phyloP scores from a whole-genome alignment of 371 early-diverging fungal genomes.

The Lichtheimia ramosa region DNA sequence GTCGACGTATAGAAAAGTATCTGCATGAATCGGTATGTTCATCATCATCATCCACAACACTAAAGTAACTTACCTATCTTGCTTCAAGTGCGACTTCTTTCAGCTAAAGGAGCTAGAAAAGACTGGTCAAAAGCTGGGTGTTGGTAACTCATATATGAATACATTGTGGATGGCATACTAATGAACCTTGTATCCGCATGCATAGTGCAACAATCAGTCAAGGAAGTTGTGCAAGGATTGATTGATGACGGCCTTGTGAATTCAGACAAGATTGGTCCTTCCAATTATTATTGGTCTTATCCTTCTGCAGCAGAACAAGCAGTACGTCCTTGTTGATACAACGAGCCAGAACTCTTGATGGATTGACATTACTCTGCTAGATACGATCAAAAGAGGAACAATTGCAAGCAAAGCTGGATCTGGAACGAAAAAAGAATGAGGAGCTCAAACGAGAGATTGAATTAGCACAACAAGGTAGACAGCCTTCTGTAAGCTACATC shows the following conservation, averaged over 20 bases:
- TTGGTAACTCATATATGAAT: conserved; percentile 53
- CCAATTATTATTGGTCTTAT: conserved; percentile 94
- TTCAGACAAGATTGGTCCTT: conserved; percentile 92
- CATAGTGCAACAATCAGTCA: conserved; percentile 79
- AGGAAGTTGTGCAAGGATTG: conserved; percentile 86
- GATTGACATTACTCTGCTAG: conserved; percentile 15
- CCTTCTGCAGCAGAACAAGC: conserved; percentile 72
- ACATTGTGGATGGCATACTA: not conserved
- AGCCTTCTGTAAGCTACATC: conserved; percentile 51
- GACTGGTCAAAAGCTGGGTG: conserved; percentile 87
- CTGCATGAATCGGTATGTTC: conserved; percentile 76
- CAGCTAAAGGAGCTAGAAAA: conserved; percentile 93
- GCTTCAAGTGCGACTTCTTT: conserved; percentile 63
- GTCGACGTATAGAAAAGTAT: conserved; percentile 70
- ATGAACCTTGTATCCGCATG: not conserved
- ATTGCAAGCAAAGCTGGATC: conserved; percentile 33
- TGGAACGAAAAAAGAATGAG: conserved; percentile 33
- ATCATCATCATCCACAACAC: not conserved
- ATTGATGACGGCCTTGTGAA: conserved; percentile 89
- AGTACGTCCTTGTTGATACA: conserved; percentile 33
- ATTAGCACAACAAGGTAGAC: conserved; percentile 45
- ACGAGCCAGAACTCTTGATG: conserved; percentile 18
- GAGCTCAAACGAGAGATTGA: conserved; percentile 40
- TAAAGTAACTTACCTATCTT: too few relatives aligned
- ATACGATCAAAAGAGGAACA: conserved; percentile 47